Evolutionary conservation across 208 protist genomes (phyloP).

Genomic region (Porcisia hertigi): DNA sequence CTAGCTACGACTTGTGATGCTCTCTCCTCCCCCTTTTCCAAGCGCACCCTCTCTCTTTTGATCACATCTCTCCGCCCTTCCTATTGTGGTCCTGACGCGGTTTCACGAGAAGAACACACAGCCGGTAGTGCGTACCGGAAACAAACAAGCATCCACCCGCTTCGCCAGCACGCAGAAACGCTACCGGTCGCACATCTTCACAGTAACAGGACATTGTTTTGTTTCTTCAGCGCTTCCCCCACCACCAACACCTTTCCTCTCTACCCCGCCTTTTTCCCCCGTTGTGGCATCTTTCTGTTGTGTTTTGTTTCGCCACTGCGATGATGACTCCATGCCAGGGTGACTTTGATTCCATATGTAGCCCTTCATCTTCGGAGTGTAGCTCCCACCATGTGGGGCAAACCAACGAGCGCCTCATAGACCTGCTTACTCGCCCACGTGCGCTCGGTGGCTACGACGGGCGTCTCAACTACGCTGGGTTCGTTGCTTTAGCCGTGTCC

Average conservation of each 20-base stretch:
- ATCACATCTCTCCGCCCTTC: too few relatives aligned
- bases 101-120: too few relatives aligned
- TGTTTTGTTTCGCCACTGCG: neutral
- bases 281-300: neutral
- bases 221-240: too few relatives aligned
- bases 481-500: slow-evolving; percentile 33
- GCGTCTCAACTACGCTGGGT: slow-evolving; percentile 52
- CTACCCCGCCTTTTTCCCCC: too few relatives aligned
- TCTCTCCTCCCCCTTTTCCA: neutral
- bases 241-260: too few relatives aligned
- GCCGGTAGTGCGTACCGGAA: too few relatives aligned
- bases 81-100: too few relatives aligned
- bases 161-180: too few relatives aligned
- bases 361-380: slow-evolving; percentile 11
- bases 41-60: neutral
- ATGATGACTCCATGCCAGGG: neutral
- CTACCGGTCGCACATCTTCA: too few relatives aligned
- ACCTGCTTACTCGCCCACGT: slow-evolving; percentile 38
- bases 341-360: slow-evolving; percentile 12
- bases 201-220: too few relatives aligned
- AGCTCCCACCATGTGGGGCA: neutral
- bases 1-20: too few relatives aligned
- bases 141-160: too few relatives aligned
- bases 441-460: slow-evolving; percentile 60
- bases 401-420: slow-evolving; percentile 24